phyloP scores from a whole-genome alignment of 2,329 filamentous ascomycete genomes.

The Fusarium palustre region DNA sequence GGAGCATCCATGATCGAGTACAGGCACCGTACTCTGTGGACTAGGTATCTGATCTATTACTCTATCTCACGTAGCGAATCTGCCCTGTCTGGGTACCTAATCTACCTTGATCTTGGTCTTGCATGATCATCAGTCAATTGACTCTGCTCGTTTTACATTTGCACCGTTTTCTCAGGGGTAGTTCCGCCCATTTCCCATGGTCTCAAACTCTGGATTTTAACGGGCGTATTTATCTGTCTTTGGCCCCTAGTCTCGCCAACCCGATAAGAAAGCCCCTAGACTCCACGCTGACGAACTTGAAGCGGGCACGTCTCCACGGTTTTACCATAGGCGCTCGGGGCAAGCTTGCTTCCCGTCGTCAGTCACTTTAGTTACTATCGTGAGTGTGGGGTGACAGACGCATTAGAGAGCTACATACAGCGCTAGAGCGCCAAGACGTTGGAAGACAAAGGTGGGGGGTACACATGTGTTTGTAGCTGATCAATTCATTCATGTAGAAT shows the following conservation, averaged over 20 bases:
- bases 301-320: constrained; percentile 31
- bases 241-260: constrained; percentile 4
- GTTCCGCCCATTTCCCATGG: constrained; percentile 1
- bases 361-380: constrained; percentile 21
- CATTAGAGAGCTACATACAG: constrained; percentile 12
- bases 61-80: constrained; percentile 23
- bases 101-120: constrained; percentile 26
- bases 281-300: constrained; percentile 34
- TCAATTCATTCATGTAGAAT: not conserved
- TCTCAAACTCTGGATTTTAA: constrained; percentile 23
- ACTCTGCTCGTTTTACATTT: constrained; percentile 6
- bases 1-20: constrained; percentile 9
- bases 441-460: constrained; percentile 16
- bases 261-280: constrained; percentile 30
- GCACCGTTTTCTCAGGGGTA: constrained; percentile 29
- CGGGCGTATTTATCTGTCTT: not conserved
- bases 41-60: constrained; percentile 15
- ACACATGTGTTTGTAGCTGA: constrained; percentile 1
- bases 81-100: constrained; percentile 4
- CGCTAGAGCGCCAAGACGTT: constrained; percentile 20
- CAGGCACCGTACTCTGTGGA: constrained; percentile 8
- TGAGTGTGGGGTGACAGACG: constrained; percentile 35
- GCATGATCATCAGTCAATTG: constrained; percentile 42
- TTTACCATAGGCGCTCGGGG: constrained; percentile 32
- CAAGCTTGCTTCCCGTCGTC: constrained; percentile 24